A percentile compares a stretch with the other conserved stretches of the same genome.
Conservation (phyloP, 2,329 filamentous ascomycete genomes). For the Aureobasidium zeae region DNA sequence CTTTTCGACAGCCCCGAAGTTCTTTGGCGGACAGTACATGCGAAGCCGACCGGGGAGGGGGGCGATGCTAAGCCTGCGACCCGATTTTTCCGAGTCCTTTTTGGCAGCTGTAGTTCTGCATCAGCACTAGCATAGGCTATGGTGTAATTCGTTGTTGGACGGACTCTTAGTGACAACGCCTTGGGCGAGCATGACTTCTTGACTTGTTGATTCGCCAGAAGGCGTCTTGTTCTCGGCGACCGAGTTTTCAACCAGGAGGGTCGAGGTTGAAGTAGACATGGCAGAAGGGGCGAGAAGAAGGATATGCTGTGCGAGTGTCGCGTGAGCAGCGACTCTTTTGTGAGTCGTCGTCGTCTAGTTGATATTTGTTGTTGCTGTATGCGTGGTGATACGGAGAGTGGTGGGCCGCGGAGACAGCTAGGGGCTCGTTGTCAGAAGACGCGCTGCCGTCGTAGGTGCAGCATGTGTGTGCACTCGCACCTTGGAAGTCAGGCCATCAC, state of each 20-base stretch:
- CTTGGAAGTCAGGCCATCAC: conserved; percentile 11
- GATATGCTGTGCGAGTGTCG: conserved; percentile 9
- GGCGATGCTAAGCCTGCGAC: conserved; percentile 5
- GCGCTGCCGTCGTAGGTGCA: background rate
- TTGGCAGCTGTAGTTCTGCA: background rate
- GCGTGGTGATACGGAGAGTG: too few species aligned
- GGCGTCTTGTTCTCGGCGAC: background rate
- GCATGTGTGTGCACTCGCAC: background rate
- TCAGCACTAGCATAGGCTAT: background rate
- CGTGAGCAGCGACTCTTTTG: too few species aligned
- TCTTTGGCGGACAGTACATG: conserved; percentile 46
- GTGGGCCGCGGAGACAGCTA: too few species aligned
- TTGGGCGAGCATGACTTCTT: background rate
- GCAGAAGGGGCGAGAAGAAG: background rate
- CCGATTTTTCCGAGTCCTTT: conserved; percentile 6
- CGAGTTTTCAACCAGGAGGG: background rate
- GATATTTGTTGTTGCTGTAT: conserved; percentile 3
- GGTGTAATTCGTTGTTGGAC: too few species aligned
- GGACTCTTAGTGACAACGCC: background rate
- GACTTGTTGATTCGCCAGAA: background rate
- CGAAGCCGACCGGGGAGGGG: conserved; percentile 25
- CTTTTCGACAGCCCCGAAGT: conserved; percentile 67
- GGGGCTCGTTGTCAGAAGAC: background rate
- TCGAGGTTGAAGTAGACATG: background rate
- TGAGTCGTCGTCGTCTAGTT: background rate